Conservation (phyloP, 1,139 yeast genomes). For the Suhomyces wounanorum region DNA sequence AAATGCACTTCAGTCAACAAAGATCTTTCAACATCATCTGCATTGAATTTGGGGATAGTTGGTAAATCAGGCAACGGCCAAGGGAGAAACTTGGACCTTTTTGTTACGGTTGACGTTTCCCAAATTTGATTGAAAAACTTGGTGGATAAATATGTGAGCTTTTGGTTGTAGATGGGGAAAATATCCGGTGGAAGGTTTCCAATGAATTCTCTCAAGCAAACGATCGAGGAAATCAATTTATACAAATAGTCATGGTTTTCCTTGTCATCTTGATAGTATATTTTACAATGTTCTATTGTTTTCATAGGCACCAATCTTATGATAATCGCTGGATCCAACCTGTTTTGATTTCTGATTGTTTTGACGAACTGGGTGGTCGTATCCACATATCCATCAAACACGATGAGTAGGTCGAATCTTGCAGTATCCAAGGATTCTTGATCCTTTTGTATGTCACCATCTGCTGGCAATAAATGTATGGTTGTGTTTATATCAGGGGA, state of each 20-base stretch:
- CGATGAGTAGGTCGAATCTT: conserved; percentile 62
- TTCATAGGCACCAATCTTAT: conserved; percentile 73
- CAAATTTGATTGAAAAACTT: conserved; percentile 55
- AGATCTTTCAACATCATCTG: conserved; percentile 78
- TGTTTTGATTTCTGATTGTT: conserved; percentile 35
- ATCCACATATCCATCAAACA: conserved; percentile 72
- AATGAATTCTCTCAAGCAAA: conserved; percentile 78
- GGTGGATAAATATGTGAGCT: conserved; percentile 59
- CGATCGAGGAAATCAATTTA: conserved; percentile 77
- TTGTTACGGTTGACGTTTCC: conserved; percentile 22
- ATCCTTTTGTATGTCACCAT: conserved; percentile 35
- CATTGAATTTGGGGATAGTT: conserved; percentile 58
- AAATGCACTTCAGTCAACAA: conserved; percentile 75
- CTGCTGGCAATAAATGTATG: conserved; percentile 49
- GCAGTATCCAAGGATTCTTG: conserved; percentile 26
- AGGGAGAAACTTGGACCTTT: conserved; percentile 24
- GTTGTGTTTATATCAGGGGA: conserved; percentile 21
- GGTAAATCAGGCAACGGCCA: conserved; percentile 88
- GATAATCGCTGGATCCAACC: conserved; percentile 50
- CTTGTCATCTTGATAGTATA: conserved; percentile 28
- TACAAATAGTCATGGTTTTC: conserved; percentile 52
- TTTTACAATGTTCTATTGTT: conserved; percentile 76
- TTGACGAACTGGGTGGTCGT: conserved; percentile 32
- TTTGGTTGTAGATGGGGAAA: conserved; percentile 71
- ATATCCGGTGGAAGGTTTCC: conserved; percentile 83